Evolutionary conservation across 140 eudicot species (phyloP), one percentile per base, ranked within the genome.

Genomic region (Senecio squalidus): DNA sequence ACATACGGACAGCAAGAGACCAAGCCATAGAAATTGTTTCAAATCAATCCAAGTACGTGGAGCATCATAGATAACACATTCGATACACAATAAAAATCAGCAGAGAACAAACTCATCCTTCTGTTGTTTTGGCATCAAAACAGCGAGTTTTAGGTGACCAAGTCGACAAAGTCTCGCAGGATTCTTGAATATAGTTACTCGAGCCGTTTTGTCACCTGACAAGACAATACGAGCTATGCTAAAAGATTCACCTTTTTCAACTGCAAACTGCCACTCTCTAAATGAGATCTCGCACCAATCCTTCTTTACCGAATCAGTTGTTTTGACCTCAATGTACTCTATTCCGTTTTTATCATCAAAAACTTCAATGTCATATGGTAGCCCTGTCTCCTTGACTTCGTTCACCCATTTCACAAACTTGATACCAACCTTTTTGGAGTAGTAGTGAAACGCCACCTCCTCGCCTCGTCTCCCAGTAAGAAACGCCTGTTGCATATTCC

Each of bases 261-360:
- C 68, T n/a, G n/a, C n/a, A n/a, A n/a, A n/a, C n/a, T n/a, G n/a
- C n/a, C n/a, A n/a, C n/a, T n/a, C n/a, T n/a, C n/a, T 20, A 18
- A 71, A 58, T 1, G 96, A 70, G 70, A 87, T 80, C 17, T 50
- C 48, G 28, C 80, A 80, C 96, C 94, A 87, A 31, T 75, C 82
- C 80, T 80, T 87, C 18, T 41, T 63, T 27, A 46, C 70, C 18
- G 76, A 67, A 70, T 51, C 72, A 1, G 96, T 83, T 17, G 96
- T 81, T 71, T 87, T 87, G 6, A 87, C 96, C 61, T 87, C 96
- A 6, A 87, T 67, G 46, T 61, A 87, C 62, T 83, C 84, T 47
- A 28, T 68, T 5, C 54, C 49, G 23, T 41, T 63, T 36, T 71
- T 78, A 6, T 76, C 70, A 16, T 66, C 81, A 23, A 57, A 77